A percentile compares a stretch with the other conserved stretches of the same genome.
Evolutionary conservation across 73 alveolate species (phyloP).

Genomic region (Symbiodinium pilosum): DNA sequence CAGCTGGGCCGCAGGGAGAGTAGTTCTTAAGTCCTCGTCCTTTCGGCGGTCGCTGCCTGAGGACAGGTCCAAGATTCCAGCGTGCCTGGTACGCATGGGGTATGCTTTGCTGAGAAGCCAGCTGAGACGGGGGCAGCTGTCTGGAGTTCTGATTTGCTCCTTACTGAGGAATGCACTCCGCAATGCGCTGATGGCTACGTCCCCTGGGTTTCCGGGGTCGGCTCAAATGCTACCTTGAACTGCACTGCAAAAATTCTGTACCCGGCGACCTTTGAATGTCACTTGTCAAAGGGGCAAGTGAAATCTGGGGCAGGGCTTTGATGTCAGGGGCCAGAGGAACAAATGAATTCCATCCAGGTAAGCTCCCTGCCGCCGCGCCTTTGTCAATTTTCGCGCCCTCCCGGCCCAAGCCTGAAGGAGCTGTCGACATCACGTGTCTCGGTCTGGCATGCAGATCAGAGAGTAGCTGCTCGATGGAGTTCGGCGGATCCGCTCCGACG

Average conservation of each 20-base stretch:
- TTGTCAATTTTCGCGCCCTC: constrained; percentile 78
- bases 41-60: background rate
- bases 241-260: constrained; percentile 12
- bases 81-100: too few relatives aligned
- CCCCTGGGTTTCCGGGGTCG: constrained; percentile 13
- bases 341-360: constrained; percentile 12
- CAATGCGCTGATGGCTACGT: constrained; percentile 64
- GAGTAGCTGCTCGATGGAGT: background rate
- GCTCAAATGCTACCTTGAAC: background rate
- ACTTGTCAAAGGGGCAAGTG: background rate
- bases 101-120: too few relatives aligned
- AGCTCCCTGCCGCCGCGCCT: constrained; percentile 48
- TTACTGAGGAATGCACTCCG: constrained; percentile 37
- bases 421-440: constrained; percentile 56
- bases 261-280: constrained; percentile 19
- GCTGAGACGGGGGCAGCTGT: too few relatives aligned
- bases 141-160: too few relatives aligned
- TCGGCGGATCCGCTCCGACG: too few relatives aligned
- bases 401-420: constrained; percentile 59
- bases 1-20: background rate
- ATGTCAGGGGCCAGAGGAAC: background rate
- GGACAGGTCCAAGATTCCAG: constrained; percentile 40
- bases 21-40: too few relatives aligned
- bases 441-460: background rate
- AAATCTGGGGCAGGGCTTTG: background rate